Conservation (phyloP, 148 eudicot species). For the Simmondsia chinensis region DNA sequence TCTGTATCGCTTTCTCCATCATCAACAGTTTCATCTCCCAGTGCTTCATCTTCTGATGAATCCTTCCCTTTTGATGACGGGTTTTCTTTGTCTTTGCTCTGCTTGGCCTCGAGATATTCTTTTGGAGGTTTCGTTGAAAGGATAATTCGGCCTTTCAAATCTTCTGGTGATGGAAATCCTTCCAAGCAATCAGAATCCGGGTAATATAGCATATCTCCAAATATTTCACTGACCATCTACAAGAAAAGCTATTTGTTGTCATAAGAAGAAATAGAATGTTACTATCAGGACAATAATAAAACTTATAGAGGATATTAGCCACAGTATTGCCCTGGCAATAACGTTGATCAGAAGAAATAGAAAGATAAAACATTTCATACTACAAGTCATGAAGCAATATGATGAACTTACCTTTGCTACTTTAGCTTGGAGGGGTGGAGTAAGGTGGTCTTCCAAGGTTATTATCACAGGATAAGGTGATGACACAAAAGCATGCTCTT, state of each 20-base stretch:
- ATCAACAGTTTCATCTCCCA: constrained; percentile 20
- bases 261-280: too few relatives aligned
- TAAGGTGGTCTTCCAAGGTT: constrained; percentile 92
- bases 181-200: constrained; percentile 36
- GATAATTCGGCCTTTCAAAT: constrained; percentile 41
- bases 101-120: constrained; percentile 57
- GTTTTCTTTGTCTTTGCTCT: constrained; percentile 24
- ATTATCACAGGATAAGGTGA: constrained; percentile 87
- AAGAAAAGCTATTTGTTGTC: constrained; percentile 2
- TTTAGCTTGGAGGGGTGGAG: constrained; percentile 81
- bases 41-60: constrained; percentile 40
- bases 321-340: too few relatives aligned
- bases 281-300: too few relatives aligned
- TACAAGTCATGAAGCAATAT: neutral
- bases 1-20: constrained; percentile 26
- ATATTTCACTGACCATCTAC: constrained; percentile 61
- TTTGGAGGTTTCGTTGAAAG: constrained; percentile 81
- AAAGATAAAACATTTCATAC: too few relatives aligned
- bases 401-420: constrained; percentile 68
- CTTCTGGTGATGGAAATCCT: constrained; percentile 60
- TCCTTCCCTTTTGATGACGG: constrained; percentile 21
- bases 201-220: constrained; percentile 48
- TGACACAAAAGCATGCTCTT: constrained; percentile 69
- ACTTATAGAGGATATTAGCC: too few relatives aligned
- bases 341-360: too few relatives aligned